Conservation (phyloP, 768 basidiomycete species). For the Boletus rubescentipes region DNA sequence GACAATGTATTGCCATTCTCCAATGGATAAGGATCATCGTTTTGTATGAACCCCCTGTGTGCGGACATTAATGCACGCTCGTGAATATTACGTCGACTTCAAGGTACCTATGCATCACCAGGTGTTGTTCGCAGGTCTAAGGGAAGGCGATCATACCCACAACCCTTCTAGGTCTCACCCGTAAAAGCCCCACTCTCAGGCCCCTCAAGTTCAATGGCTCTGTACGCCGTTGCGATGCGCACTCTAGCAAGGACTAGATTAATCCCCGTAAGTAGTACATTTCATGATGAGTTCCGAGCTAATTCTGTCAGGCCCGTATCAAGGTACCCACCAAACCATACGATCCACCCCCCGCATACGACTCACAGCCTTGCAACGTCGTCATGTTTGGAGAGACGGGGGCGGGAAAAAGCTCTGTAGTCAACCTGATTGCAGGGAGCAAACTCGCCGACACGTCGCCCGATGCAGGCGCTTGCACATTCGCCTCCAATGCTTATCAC, state of each 20-base stretch:
- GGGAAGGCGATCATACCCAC: slow-evolving; percentile 7
- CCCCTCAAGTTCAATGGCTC: not conserved
- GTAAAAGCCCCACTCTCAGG: not conserved
- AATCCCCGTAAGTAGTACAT: slow-evolving; percentile 9
- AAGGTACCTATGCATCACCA: slow-evolving; percentile 2
- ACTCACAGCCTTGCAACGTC: slow-evolving; percentile 20
- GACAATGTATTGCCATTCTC: not conserved
- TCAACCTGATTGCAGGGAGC: slow-evolving; percentile 39
- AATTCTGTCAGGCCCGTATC: not conserved
- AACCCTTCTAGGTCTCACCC: slow-evolving; percentile 5
- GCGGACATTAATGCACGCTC: slow-evolving; percentile 9
- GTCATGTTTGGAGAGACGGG: slow-evolving; percentile 31
- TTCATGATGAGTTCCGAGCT: not conserved
- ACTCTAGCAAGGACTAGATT: not conserved
- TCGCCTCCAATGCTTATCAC: slow-evolving; percentile 26
- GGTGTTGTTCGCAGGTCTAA: slow-evolving; percentile 7
- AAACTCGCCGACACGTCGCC: slow-evolving; percentile 31
- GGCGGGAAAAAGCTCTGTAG: slow-evolving; percentile 40
- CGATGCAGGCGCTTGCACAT: slow-evolving; percentile 36
- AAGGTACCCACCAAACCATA: slow-evolving; percentile 5
- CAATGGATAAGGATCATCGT: slow-evolving; percentile 1
- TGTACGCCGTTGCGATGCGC: slow-evolving; percentile 7
- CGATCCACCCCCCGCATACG: slow-evolving; percentile 15
- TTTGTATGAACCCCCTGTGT: not conserved
- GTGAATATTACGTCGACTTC: not conserved